These are phyloP conservation scores for Selaginella moellendorffii DNA, from an alignment of 75 land plant species.

Conservation along the genomic window DNA sequence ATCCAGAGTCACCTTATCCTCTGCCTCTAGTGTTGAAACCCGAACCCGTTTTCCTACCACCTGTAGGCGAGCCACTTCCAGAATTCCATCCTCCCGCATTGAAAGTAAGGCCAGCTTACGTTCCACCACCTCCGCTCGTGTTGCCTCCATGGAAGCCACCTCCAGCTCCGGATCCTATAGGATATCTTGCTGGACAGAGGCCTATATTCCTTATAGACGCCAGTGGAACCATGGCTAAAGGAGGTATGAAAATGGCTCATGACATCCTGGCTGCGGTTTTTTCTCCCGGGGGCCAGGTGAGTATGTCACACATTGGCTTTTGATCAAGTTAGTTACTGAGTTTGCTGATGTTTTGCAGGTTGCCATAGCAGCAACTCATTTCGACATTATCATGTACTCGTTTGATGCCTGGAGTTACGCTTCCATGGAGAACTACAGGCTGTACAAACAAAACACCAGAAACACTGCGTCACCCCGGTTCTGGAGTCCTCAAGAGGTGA, in stretches of 20 bases:
- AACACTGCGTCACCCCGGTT: not conserved
- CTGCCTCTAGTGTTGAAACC: not conserved
- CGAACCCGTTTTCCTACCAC: slow-evolving; percentile 16
- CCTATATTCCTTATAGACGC: slow-evolving; percentile 19
- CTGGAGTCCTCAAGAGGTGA: not conserved
- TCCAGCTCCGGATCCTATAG: slow-evolving; percentile 15
- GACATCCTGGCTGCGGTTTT: slow-evolving; percentile 8
- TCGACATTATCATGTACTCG: slow-evolving; percentile 25
- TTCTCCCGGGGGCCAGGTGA: slow-evolving; percentile 20
- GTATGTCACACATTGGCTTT: slow-evolving; percentile 1
- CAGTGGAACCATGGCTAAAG: slow-evolving; percentile 20
- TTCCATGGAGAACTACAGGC: slow-evolving; percentile 11
- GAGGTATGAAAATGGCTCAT: slow-evolving; percentile 12
- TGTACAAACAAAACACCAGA: not conserved
- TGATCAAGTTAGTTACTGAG: not conserved
- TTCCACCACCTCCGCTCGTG: not conserved
- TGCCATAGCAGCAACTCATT: slow-evolving; percentile 20
- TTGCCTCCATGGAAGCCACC: slow-evolving; percentile 15
- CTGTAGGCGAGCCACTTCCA: slow-evolving; percentile 12
- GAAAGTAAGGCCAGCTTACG: slow-evolving; percentile 9
- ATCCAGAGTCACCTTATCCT: slow-evolving; percentile 8
- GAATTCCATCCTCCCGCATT: slow-evolving; percentile 8
- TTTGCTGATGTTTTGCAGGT: slow-evolving; percentile 11
- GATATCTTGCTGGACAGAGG: slow-evolving; percentile 13
- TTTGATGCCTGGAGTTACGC: slow-evolving; percentile 28